These are phyloP conservation scores for Omphalea diandra DNA, from an alignment of 441 rosid species.

Conservation along the genomic window DNA sequence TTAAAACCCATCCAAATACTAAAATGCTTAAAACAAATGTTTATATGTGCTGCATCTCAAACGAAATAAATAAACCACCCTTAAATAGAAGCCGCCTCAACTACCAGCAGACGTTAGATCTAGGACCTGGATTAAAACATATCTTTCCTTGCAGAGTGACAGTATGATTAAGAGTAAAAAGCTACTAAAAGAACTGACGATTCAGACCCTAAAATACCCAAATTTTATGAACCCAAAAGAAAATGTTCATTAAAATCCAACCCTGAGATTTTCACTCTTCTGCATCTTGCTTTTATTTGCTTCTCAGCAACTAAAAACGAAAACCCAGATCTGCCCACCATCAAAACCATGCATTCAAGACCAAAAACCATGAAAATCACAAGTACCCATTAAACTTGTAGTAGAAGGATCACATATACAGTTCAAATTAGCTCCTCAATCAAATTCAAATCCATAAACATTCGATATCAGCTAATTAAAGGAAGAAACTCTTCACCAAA, in stretches of 20 bases:
- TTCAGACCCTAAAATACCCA: constrained; percentile 7
- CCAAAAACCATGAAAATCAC: background rate
- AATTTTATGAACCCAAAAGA: constrained; percentile 7
- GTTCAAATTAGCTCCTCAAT: background rate
- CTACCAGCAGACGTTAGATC: constrained; percentile 2
- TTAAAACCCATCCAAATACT: background rate
- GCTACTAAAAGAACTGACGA: background rate
- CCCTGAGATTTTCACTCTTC: background rate
- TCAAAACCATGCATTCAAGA: constrained; percentile 19
- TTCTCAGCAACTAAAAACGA: constrained; percentile 18
- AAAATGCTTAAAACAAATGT: no score
- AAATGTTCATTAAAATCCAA: no score
- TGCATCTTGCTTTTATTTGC: background rate
- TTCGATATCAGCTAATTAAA: background rate
- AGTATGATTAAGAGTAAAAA: background rate
- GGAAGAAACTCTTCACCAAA: background rate
- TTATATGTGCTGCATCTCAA: no score
- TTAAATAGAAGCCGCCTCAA: background rate
- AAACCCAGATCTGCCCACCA: constrained; percentile 32
- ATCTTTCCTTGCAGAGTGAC: background rate
- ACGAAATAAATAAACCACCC: background rate
- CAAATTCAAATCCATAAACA: constrained; percentile 5
- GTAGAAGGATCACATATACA: background rate
- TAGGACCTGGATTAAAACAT: constrained; percentile 2
- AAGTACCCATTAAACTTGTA: background rate